Evolutionary conservation across 169 alveolate genomes (phyloP).

Genomic region (Cryptosporidium parvum): DNA sequence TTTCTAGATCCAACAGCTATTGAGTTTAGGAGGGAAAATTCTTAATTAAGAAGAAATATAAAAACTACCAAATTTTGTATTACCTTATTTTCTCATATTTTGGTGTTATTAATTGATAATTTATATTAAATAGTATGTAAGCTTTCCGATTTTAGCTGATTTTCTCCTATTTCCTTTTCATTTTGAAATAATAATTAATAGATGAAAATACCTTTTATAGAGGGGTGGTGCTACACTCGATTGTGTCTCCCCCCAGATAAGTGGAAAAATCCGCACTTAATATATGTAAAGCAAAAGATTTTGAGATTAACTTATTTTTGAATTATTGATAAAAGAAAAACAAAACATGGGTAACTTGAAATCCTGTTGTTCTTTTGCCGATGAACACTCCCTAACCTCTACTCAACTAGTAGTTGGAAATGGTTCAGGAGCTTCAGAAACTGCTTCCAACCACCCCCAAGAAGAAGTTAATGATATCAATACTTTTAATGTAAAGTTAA

Average conservation of each 20-base stretch:
- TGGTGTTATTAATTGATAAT: not conserved
- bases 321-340: not conserved
- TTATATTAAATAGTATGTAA: not conserved
- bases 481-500: slow-evolving; percentile 50
- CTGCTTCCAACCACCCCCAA: slow-evolving; percentile 35
- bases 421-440: slow-evolving; percentile 49
- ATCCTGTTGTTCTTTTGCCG: slow-evolving; percentile 73
- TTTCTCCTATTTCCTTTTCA: not conserved
- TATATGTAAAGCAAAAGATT: not conserved
- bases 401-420: slow-evolving; percentile 71
- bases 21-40: slow-evolving; percentile 5
- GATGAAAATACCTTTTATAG: not conserved
- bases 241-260: slow-evolving; percentile 41
- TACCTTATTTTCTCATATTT: not conserved
- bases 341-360: slow-evolving; percentile 72
- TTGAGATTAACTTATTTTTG: slow-evolving; percentile 5
- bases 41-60: not conserved
- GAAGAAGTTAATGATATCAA: slow-evolving; percentile 50
- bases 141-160: not conserved
- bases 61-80: not conserved
- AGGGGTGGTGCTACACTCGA: slow-evolving; percentile 65
- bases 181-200: not conserved
- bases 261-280: slow-evolving; percentile 28
- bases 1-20: not conserved
- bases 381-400: slow-evolving; percentile 65